These are phyloP conservation scores for Lathyrus aphaca DNA, from an alignment of 306 rosid species.

Conservation along the genomic window DNA sequence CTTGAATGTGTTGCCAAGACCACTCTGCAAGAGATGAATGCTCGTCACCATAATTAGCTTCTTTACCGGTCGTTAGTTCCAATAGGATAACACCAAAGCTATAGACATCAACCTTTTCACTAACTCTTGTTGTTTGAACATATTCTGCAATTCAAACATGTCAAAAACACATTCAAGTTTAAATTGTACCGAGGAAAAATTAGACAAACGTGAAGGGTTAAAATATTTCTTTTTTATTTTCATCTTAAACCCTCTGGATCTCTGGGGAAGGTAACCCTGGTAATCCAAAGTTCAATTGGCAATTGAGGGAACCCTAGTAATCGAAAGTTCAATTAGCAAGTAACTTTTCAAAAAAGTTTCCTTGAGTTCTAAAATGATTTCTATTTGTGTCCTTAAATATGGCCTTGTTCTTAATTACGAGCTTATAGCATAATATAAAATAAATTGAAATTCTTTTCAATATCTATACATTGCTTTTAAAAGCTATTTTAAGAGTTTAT, in stretches of 20 bases:
- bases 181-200: neutral
- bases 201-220: neutral
- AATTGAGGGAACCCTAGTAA: too few relatives aligned
- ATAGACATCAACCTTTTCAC: conserved; percentile 77
- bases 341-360: too few relatives aligned
- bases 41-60: conserved; percentile 63
- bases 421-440: neutral
- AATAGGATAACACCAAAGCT: conserved; percentile 79
- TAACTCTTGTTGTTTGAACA: conserved; percentile 60
- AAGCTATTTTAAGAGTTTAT: neutral
- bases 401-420: neutral
- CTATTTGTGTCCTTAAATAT: too few relatives aligned
- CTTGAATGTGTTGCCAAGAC: conserved; percentile 54
- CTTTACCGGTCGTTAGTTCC: conserved; percentile 71
- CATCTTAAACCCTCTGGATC: too few relatives aligned
- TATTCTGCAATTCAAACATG: conserved; percentile 55
- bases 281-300: too few relatives aligned
- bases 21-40: conserved; percentile 71
- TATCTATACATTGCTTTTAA: neutral
- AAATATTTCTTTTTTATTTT: too few relatives aligned
- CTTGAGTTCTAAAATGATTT: too few relatives aligned
- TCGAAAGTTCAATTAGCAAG: too few relatives aligned
- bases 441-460: neutral
- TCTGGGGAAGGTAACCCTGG: too few relatives aligned
- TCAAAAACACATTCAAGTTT: neutral